Evolutionary conservation across 345 rosid genomes (phyloP).

Genomic region (Turritis glabra): DNA sequence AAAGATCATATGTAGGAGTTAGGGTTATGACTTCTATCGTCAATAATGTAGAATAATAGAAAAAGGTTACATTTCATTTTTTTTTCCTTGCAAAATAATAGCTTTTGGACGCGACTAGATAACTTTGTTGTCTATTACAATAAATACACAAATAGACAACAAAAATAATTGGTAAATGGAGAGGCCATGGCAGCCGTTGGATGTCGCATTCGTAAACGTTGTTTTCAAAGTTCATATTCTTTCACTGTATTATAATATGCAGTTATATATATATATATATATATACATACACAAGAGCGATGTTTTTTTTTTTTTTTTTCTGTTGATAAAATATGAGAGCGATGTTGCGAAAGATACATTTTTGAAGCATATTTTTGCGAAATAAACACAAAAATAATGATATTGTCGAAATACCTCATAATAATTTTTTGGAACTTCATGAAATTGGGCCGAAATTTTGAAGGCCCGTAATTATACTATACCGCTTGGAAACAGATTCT

Average conservation of each 20-base stretch:
- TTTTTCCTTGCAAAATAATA: background rate
- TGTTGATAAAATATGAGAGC: background rate
- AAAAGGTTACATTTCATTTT: background rate
- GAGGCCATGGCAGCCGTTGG: conserved; percentile 34
- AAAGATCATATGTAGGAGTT: background rate
- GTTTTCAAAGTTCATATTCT: conserved; percentile 6
- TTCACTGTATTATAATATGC: background rate
- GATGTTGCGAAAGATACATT: background rate
- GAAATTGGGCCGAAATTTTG: background rate
- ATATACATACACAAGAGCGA: background rate
- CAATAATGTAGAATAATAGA: background rate
- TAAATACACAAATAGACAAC: conserved; percentile 15
- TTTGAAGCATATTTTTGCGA: background rate
- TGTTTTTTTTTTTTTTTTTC: background rate
- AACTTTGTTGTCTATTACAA: conserved; percentile 18
- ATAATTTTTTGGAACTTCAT: background rate
- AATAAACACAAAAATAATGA: background rate
- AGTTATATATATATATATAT: background rate
- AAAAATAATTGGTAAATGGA: conserved; percentile 21
- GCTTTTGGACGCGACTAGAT: conserved; percentile 1
- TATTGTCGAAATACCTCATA: background rate
- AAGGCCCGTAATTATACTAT: background rate
- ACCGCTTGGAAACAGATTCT: background rate
- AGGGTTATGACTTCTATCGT: background rate
- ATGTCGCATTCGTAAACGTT: conserved; percentile 31